Evolutionary conservation across 2,329 filamentous ascomycete genomes (phyloP).

Genomic region (Dactylonectria macrodidyma): DNA sequence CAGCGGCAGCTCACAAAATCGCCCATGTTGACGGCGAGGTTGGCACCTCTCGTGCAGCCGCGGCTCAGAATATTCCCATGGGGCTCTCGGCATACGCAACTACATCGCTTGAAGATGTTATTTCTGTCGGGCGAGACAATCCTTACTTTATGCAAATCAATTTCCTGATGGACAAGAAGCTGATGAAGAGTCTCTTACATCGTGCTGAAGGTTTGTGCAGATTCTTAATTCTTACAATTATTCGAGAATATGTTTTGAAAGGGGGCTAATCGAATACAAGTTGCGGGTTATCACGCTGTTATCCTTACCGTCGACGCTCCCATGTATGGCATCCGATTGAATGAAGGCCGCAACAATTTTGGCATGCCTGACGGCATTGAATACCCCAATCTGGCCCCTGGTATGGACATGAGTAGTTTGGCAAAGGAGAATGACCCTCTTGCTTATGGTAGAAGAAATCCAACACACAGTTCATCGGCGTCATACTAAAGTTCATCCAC

Average conservation of each 20-base stretch:
- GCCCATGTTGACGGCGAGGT: slow-evolving; percentile 20
- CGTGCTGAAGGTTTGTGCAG: slow-evolving; percentile 26
- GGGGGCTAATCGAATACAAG: not conserved
- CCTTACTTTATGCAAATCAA: slow-evolving; percentile 28
- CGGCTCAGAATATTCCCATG: slow-evolving; percentile 3
- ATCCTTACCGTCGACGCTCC: slow-evolving; percentile 46
- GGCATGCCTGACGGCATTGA: slow-evolving; percentile 4
- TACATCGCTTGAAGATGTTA: slow-evolving; percentile 27
- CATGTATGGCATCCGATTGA: slow-evolving; percentile 29
- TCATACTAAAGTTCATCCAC: not conserved
- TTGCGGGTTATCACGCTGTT: slow-evolving; percentile 41
- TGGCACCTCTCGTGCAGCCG: slow-evolving; percentile 5
- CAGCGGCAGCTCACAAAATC: slow-evolving; percentile 18
- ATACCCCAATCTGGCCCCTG: slow-evolving; percentile 4
- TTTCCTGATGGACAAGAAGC: slow-evolving; percentile 18
- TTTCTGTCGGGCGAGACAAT: slow-evolving; percentile 2
- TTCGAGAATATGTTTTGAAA: too few relatives aligned
- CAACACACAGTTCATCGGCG: not conserved
- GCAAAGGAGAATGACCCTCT: slow-evolving; percentile 4
- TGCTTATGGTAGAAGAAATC: not conserved
- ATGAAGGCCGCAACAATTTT: slow-evolving; percentile 4
- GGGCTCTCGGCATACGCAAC: slow-evolving; percentile 5
- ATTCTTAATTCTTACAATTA: not conserved
- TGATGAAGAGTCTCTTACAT: slow-evolving; percentile 29
- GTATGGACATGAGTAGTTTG: slow-evolving; percentile 6